Evolutionary conservation across 441 rosid species (phyloP), one percentile per base, ranked within the genome.

Genomic region (Manihot esculenta): DNA sequence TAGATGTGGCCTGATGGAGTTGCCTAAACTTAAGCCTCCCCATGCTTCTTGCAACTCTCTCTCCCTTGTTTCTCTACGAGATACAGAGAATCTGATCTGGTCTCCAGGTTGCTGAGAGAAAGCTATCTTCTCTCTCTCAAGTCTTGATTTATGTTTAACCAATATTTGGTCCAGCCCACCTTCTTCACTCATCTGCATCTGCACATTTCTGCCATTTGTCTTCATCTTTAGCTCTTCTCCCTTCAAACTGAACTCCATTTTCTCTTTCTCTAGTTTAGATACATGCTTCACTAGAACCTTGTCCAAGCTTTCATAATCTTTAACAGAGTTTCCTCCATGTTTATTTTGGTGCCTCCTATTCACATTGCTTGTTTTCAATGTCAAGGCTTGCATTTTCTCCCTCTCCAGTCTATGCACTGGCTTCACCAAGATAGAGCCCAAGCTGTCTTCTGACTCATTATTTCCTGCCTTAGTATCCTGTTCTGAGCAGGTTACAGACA

Each of bases 1-100:
- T 23, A 86, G 62, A 76, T 84, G 93, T 4, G 92, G 93, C 49
- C 69, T 77, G 38, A 92, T 81, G 33, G 92, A 87, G 73, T 92
- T 89, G 11, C 94, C 96, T 44, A 94, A 85, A 79, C 93, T 87
- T 51, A 94, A 73, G 62, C 98, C 99, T 77, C 94, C 96, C 98
- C 98, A 92, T 63, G 90, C 85, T 82, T 88, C 96, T 78, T 82
- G 88, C 84, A 94, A 73, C 83, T 94, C 99, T 80, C 79, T 89
- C 15, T 89, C 94, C 73, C 89, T 83, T 42, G 86, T 87, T 81
- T 87, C 82, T 83, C 79, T 88, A 42, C 96, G 94, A 20, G 84
- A 72, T 24, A 78, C 74, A 5, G 76, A 71, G 7, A 68, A 60
- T 68, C 75, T 80, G 38, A 44, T 72, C 65, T 63, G 78, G 20